Conservation (phyloP, 768 basidiomycete species). For the Russula vinacea region DNA sequence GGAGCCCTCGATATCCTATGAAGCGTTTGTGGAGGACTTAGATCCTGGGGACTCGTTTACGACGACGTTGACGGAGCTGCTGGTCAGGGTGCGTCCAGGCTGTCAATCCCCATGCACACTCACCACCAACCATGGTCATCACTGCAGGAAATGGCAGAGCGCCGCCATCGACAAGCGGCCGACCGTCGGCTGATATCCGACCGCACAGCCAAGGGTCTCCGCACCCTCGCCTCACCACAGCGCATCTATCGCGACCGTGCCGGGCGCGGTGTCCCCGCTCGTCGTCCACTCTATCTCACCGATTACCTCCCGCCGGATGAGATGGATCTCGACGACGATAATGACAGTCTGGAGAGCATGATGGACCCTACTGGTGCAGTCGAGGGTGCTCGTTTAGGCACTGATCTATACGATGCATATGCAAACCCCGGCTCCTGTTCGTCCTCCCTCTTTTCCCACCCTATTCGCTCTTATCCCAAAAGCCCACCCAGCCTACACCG, state of each 20-base stretch:
- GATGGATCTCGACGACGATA: conserved; percentile 54
- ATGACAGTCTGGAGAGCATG: conserved; percentile 54
- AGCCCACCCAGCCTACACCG: conserved; percentile 1
- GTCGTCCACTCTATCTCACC: conserved; percentile 40
- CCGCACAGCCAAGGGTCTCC: conserved; percentile 61
- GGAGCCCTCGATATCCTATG: conserved; percentile 66
- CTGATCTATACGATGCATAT: conserved; percentile 66
- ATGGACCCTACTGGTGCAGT: conserved; percentile 41
- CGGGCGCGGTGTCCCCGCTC: conserved; percentile 11
- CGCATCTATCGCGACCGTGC: conserved; percentile 49
- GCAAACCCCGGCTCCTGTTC: conserved; percentile 16
- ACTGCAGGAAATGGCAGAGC: conserved; percentile 70
- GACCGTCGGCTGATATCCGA: conserved; percentile 66
- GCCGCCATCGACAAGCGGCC: conserved; percentile 51
- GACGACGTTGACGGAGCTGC: conserved; percentile 65
- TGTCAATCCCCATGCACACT: background rate
- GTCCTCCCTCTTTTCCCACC: background rate
- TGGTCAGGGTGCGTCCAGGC: conserved; percentile 62
- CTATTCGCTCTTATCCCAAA: conserved; percentile 1
- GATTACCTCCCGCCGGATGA: conserved; percentile 57
- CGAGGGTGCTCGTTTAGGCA: conserved; percentile 57
- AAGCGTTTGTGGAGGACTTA: conserved; percentile 71
- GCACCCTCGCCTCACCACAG: conserved; percentile 50
- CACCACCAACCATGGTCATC: conserved; percentile 14
- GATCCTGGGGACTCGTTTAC: conserved; percentile 81